Conservation (phyloP, 108 stramenopile species). For the Skeletonema menzelii region DNA sequence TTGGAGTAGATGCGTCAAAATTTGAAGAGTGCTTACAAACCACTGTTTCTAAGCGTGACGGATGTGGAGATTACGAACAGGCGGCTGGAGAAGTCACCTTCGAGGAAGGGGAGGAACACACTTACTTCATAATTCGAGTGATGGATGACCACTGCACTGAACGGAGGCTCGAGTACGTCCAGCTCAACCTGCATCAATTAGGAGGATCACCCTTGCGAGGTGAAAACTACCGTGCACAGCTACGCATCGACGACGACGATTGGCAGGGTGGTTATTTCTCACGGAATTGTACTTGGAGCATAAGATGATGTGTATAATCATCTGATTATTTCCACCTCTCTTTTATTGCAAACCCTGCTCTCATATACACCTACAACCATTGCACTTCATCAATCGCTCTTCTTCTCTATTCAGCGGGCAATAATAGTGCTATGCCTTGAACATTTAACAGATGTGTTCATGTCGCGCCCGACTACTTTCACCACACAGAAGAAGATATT, state of each 20-base stretch:
- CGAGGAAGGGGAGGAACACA: slow-evolving; percentile 38
- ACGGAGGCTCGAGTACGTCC: slow-evolving; percentile 67
- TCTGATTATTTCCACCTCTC: background rate
- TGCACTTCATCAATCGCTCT: too few species aligned
- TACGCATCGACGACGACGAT: slow-evolving; percentile 79
- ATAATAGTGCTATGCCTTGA: too few species aligned
- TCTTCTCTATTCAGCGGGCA: too few species aligned
- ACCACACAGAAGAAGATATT: too few species aligned
- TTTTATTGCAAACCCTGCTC: too few species aligned
- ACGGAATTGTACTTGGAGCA: slow-evolving; percentile 21
- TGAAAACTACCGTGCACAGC: slow-evolving; percentile 56
- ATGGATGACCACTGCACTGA: slow-evolving; percentile 81
- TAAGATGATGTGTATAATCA: background rate
- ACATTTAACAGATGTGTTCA: too few species aligned
- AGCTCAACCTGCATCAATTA: slow-evolving; percentile 68
- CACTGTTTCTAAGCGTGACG: slow-evolving; percentile 21
- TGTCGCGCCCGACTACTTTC: too few species aligned
- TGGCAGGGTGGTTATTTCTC: slow-evolving; percentile 3
- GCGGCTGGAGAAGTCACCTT: slow-evolving; percentile 64
- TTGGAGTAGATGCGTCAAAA: slow-evolving; percentile 61
- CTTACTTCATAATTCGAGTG: slow-evolving; percentile 57
- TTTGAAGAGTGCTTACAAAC: slow-evolving; percentile 48
- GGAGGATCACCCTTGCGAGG: slow-evolving; percentile 64
- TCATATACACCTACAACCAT: too few species aligned
- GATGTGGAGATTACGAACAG: slow-evolving; percentile 84